A percentile compares a stretch with the other conserved stretches of the same genome.
Evolutionary conservation across 768 basidiomycete genomes (phyloP).

Genomic region (Wakefieldia striispora): DNA sequence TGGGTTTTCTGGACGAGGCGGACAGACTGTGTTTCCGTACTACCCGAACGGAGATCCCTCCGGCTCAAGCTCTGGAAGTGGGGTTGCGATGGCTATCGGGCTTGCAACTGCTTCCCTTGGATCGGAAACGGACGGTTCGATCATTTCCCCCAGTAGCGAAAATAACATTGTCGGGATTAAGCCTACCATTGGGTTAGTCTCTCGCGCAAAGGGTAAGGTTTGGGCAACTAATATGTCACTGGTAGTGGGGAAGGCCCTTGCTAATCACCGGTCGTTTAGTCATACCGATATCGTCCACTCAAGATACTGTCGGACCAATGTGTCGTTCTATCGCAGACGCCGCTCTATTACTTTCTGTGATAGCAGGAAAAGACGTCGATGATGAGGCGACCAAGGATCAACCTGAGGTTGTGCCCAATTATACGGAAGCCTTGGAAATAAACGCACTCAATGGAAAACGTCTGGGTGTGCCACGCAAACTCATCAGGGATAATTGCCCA

Average conservation of each 20-base stretch:
- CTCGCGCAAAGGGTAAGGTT: constrained; percentile 34
- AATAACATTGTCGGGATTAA: constrained; percentile 45
- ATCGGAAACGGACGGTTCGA: constrained; percentile 50
- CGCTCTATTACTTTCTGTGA: constrained; percentile 49
- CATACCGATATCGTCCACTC: constrained; percentile 54
- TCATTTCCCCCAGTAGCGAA: constrained; percentile 39
- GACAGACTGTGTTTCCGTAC: constrained; percentile 43
- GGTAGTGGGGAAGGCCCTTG: background rate
- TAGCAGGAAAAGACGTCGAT: constrained; percentile 51
- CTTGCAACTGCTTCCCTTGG: constrained; percentile 44
- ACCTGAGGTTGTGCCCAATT: constrained; percentile 57
- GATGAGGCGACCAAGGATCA: constrained; percentile 53
- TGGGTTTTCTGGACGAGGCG: constrained; percentile 48
- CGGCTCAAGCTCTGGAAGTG: constrained; percentile 45
- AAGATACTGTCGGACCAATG: constrained; percentile 61
- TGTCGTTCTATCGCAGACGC: constrained; percentile 54
- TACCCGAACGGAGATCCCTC: constrained; percentile 39
- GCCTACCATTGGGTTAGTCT: constrained; percentile 41
- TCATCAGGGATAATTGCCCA: constrained; percentile 22
- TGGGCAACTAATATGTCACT: background rate
- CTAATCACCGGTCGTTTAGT: constrained; percentile 32
- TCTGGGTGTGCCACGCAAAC: constrained; percentile 50
- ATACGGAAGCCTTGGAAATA: constrained; percentile 47
- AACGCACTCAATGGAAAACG: constrained; percentile 49
- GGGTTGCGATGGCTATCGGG: constrained; percentile 41